phyloP scores from a whole-genome alignment of 306 rosid species.

The Medicago ruthenica region DNA sequence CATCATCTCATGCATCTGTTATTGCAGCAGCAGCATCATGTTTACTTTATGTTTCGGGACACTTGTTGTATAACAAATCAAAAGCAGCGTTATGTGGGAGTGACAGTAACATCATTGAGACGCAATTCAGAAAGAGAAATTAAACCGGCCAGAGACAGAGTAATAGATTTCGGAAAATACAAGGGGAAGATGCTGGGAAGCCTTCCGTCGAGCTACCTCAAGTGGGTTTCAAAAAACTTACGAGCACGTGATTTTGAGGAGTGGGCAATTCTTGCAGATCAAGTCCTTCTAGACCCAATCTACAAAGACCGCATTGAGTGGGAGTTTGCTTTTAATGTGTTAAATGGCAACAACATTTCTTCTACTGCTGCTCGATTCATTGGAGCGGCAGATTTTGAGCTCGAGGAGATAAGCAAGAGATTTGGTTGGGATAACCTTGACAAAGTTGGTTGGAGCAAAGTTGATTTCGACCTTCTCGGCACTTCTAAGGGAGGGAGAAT shows the following conservation, averaged over 20 bases:
- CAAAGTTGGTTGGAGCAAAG: constrained; percentile 58
- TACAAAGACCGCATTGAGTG: constrained; percentile 70
- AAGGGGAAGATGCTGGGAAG: constrained; percentile 74
- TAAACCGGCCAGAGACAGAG: constrained; percentile 48
- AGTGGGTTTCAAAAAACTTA: constrained; percentile 66
- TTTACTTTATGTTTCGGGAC: neutral
- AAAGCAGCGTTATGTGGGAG: neutral
- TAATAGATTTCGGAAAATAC: constrained; percentile 64
- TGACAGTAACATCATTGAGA: neutral
- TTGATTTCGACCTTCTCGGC: constrained; percentile 68
- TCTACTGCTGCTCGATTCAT: neutral
- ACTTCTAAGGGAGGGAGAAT: constrained; percentile 71
- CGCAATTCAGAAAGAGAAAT: neutral
- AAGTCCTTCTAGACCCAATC: constrained; percentile 66
- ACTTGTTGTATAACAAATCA: neutral
- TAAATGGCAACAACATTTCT: constrained; percentile 33
- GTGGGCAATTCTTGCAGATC: constrained; percentile 71
- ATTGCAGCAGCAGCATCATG: neutral
- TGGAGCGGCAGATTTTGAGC: constrained; percentile 34
- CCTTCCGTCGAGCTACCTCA: constrained; percentile 71
- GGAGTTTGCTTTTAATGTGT: constrained; percentile 56
- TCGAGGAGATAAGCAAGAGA: constrained; percentile 57
- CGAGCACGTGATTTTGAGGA: constrained; percentile 54
- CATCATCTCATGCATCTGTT: neutral
- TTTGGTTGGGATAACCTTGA: constrained; percentile 73